Conservation (phyloP, 2,329 filamentous ascomycete species). For the Xylariales sp. region DNA sequence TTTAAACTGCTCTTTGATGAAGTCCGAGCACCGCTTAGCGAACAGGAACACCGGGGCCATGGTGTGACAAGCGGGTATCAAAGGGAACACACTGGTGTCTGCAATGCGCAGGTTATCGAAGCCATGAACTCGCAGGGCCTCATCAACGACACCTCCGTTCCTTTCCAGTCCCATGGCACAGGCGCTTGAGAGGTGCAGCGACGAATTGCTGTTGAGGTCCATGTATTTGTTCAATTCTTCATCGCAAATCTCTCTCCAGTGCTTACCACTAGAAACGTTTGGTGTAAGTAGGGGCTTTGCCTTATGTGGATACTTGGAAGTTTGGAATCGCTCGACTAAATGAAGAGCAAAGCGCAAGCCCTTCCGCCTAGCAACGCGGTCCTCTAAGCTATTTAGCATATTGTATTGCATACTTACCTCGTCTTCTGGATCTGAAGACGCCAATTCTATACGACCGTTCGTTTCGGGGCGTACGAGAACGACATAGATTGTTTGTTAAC, state of each 20-base stretch:
- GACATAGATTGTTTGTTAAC: constrained; percentile 20
- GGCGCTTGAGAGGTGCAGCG: constrained; percentile 35
- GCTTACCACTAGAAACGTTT: background rate
- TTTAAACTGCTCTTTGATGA: constrained; percentile 8
- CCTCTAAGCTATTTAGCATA: constrained; percentile 23
- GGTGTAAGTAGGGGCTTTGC: constrained; percentile 19
- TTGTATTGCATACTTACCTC: constrained; percentile 27
- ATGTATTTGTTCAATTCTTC: constrained; percentile 24
- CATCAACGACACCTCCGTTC: constrained; percentile 33
- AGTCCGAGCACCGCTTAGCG: constrained; percentile 27
- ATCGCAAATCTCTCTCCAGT: constrained; percentile 21
- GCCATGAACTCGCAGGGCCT: constrained; percentile 34
- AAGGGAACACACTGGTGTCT: constrained; percentile 36
- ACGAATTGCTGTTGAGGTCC: constrained; percentile 11
- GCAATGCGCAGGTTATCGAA: constrained; percentile 35
- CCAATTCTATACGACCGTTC: constrained; percentile 24
- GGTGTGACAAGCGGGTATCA: constrained; percentile 38
- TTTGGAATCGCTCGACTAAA: constrained; percentile 22
- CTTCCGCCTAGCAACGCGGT: constrained; percentile 18
- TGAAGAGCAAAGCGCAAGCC: constrained; percentile 25
- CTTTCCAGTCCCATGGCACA: constrained; percentile 30
- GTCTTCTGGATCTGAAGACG: constrained; percentile 27
- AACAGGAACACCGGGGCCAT: constrained; percentile 44
- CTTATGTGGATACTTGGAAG: constrained; percentile 19
- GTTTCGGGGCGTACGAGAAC: constrained; percentile 25